These are phyloP conservation scores for Garcileccinum viscosum DNA, from an alignment of 1,284 basidiomycete genomes.

Conservation along the genomic window DNA sequence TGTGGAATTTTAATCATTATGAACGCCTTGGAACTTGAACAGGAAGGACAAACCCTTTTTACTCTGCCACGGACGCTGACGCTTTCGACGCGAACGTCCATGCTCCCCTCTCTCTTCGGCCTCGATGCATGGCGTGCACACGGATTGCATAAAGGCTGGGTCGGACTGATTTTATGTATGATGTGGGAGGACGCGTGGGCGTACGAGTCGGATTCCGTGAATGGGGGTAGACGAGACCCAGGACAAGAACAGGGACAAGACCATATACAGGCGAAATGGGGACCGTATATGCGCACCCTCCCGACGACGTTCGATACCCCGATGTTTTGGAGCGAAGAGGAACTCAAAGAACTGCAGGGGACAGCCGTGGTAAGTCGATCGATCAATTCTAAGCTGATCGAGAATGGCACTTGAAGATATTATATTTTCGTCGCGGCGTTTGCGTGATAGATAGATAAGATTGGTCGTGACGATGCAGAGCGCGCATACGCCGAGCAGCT, in stretches of 20 bases:
- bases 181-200: slow-evolving; percentile 85
- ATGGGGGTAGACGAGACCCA: background rate
- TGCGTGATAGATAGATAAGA: slow-evolving; percentile 64
- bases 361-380: slow-evolving; percentile 85
- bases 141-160: slow-evolving; percentile 78
- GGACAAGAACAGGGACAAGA: slow-evolving; percentile 11
- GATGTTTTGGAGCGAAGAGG: slow-evolving; percentile 90
- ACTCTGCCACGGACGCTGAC: slow-evolving; percentile 81
- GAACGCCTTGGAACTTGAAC: background rate
- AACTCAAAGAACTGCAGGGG: slow-evolving; percentile 80
- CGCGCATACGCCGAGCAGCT: slow-evolving; percentile 73
- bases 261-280: slow-evolving; percentile 49
- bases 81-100: slow-evolving; percentile 81
- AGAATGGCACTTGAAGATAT: background rate
- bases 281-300: slow-evolving; percentile 51
- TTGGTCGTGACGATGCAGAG: slow-evolving; percentile 87
- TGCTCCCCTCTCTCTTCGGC: slow-evolving; percentile 65
- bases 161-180: slow-evolving; percentile 89
- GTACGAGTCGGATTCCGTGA: slow-evolving; percentile 20
- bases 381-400: slow-evolving; percentile 16
- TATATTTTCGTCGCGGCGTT: background rate
- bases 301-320: slow-evolving; percentile 86
- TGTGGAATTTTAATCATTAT: background rate
- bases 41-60: slow-evolving; percentile 83
- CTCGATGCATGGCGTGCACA: slow-evolving; percentile 64